Evolutionary conservation across 768 basidiomycete genomes (phyloP).

Genomic region (Kwoniella dejecticola): DNA sequence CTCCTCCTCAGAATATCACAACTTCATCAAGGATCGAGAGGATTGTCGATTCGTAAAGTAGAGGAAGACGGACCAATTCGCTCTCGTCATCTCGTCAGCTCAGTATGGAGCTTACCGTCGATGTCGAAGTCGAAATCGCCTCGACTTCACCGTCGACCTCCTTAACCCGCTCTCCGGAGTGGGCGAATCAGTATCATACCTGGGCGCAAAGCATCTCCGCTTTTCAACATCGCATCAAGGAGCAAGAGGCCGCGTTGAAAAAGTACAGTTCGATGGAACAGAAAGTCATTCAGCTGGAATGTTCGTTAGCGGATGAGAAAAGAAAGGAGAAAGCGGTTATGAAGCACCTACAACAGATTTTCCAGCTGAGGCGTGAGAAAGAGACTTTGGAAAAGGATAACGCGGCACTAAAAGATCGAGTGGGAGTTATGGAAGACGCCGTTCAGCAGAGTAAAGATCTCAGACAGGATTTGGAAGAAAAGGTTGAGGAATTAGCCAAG

Average conservation of each 20-base stretch:
- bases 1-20: too few relatives aligned
- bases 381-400: neutral
- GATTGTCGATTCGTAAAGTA: too few relatives aligned
- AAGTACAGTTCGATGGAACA: neutral
- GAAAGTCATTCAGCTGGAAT: neutral
- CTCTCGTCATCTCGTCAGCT: neutral
- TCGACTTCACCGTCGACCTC: neutral
- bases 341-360: neutral
- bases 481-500: too few relatives aligned
- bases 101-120: neutral
- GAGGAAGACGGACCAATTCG: too few relatives aligned
- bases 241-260: neutral
- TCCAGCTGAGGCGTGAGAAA: neutral
- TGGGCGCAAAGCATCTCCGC: too few relatives aligned
- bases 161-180: neutral
- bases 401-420: neutral
- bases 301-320: neutral
- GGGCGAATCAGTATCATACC: neutral
- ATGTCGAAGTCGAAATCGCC: neutral
- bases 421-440: too few relatives aligned
- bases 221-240: neutral
- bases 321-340: neutral
- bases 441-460: too few relatives aligned
- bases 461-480: too few relatives aligned
- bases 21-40: too few relatives aligned